Percentiles rank a stretch among this genome's conserved stretches.
Conservation (phyloP, 306 rosid species). For the Rosa lucieae region DNA sequence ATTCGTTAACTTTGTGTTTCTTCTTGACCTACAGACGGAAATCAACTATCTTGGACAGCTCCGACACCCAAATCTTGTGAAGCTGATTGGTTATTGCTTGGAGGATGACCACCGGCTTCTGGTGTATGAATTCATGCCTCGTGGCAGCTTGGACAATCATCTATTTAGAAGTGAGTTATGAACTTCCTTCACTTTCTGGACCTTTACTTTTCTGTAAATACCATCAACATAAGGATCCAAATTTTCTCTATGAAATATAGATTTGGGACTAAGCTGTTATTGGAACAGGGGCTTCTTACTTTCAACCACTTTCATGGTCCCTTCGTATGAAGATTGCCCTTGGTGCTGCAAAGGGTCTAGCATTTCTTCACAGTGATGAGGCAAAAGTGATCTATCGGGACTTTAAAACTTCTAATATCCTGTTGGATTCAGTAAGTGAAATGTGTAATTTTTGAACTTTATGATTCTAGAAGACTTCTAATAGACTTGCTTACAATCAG, state of each 20-base stretch:
- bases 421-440: conserved; percentile 69
- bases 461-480: conserved; percentile 13
- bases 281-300: conserved; percentile 70
- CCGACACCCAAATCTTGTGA: conserved; percentile 90
- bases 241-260: conserved; percentile 13
- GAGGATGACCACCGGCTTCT: conserved; percentile 94
- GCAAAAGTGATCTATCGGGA: conserved; percentile 93
- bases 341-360: conserved; percentile 93
- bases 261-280: conserved; percentile 14
- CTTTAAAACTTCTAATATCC: conserved; percentile 78
- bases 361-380: conserved; percentile 89
- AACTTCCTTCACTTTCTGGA: conserved; percentile 11
- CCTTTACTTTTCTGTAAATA: conserved; percentile 14
- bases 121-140: conserved; percentile 88
- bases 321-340: conserved; percentile 81
- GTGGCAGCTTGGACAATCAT: conserved; percentile 93
- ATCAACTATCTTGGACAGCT: conserved; percentile 93
- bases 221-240: conserved; percentile 10
- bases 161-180: conserved; percentile 81
- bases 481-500: conserved; percentile 14
- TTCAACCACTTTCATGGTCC: conserved; percentile 92
- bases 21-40: conserved; percentile 62
- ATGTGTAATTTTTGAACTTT: conserved; percentile 10
- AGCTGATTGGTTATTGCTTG: conserved; percentile 86
- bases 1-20: conserved; percentile 26